Percentiles rank a stretch among this genome's conserved stretches.
These are phyloP conservation scores for Blastobotrys petasosporus DNA, from an alignment of 1,139 yeast species.

Conservation along the genomic window DNA sequence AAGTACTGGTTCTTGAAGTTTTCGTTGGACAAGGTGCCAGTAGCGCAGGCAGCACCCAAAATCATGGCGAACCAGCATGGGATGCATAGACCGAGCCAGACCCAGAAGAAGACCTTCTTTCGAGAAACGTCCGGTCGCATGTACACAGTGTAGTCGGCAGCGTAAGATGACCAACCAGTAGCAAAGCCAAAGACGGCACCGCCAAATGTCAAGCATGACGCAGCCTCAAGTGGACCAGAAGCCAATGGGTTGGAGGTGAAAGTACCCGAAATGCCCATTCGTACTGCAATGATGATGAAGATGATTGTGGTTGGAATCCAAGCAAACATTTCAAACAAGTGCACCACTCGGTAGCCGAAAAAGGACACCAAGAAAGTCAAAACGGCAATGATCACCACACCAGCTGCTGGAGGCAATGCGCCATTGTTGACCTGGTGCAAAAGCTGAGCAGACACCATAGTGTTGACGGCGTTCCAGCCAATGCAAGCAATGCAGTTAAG, in stretches of 20 bases:
- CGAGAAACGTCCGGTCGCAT: conserved; percentile 60
- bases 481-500: conserved; percentile 81
- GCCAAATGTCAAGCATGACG: conserved; percentile 75
- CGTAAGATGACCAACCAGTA: conserved; percentile 92
- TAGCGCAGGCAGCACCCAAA: conserved; percentile 83
- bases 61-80: conserved; percentile 72
- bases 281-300: conserved; percentile 71
- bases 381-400: conserved; percentile 65
- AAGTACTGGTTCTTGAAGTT: conserved; percentile 50
- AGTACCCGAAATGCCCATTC: conserved; percentile 60
- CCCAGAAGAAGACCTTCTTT: conserved; percentile 54
- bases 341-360: conserved; percentile 81
- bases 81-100: conserved; percentile 54
- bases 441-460: conserved; percentile 83
- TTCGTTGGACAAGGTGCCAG: conserved; percentile 44
- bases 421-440: conserved; percentile 66
- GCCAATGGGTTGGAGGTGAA: conserved; percentile 47
- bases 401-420: conserved; percentile 84
- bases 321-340: conserved; percentile 73
- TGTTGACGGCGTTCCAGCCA: conserved; percentile 95
- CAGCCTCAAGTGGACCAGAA: conserved; percentile 52
- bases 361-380: conserved; percentile 71
- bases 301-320: conserved; percentile 79
- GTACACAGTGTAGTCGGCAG: conserved; percentile 88
- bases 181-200: conserved; percentile 84